Evolutionary conservation across 441 rosid species (phyloP).

Genomic region (Euphorbia corollata): DNA sequence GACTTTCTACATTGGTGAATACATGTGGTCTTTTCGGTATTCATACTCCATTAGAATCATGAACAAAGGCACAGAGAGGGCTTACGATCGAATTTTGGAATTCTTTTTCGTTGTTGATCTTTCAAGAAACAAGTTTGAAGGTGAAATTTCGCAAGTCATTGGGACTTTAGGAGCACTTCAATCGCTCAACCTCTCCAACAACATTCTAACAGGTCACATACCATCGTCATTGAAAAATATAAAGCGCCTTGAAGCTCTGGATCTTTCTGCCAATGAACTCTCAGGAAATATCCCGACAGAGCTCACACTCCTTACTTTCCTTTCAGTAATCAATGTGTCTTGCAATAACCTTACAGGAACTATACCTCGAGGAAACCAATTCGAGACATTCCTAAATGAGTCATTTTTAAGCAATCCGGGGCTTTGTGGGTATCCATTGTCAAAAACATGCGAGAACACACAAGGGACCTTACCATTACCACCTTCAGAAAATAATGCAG

Average conservation of each 20-base stretch:
- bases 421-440: background rate
- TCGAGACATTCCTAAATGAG: background rate
- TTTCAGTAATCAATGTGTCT: conserved; percentile 19
- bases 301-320: conserved; percentile 22
- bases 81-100: background rate
- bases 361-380: background rate
- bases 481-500: background rate
- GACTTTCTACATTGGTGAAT: no score
- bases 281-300: conserved; percentile 28
- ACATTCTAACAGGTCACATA: conserved; percentile 12
- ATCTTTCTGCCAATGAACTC: conserved; percentile 32
- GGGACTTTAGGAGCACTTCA: conserved; percentile 12
- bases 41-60: background rate
- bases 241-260: conserved; percentile 21
- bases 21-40: background rate
- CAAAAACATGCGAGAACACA: background rate
- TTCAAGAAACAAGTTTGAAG: conserved; percentile 25
- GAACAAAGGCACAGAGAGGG: background rate
- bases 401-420: background rate
- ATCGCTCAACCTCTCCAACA: conserved; percentile 32
- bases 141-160: conserved; percentile 14
- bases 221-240: background rate
- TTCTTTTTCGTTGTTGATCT: conserved; percentile 21
- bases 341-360: conserved; percentile 16
- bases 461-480: background rate